Percentiles rank a stretch among this genome's conserved stretches.
phyloP scores from a whole-genome alignment of 768 basidiomycete species.

The Aureoboletus auriporus region DNA sequence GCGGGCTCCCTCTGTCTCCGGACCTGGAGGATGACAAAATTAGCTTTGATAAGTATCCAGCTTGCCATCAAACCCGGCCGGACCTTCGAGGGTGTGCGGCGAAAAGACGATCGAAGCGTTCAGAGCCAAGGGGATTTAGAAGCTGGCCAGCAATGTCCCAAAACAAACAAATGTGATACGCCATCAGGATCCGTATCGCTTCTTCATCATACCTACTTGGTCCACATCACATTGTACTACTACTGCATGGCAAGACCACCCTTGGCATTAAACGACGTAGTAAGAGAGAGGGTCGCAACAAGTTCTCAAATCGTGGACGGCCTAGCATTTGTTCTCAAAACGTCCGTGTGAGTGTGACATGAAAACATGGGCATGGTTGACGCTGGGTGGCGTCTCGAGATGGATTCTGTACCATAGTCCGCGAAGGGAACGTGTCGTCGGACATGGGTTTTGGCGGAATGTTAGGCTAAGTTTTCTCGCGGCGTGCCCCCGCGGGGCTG shows the following conservation, averaged over 20 bases:
- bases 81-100: conserved; percentile 6
- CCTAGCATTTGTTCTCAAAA: background rate
- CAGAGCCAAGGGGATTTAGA: background rate
- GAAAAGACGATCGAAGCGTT: background rate
- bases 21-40: conserved; percentile 3
- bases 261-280: background rate
- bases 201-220: background rate
- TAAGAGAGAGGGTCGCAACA: background rate
- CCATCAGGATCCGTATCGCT: background rate
- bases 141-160: background rate
- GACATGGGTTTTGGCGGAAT: background rate
- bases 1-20: background rate
- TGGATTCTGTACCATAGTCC: background rate
- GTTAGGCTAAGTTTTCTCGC: background rate
- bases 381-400: conserved; percentile 2
- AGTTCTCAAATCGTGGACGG: background rate
- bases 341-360: conserved; percentile 12
- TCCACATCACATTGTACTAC: background rate
- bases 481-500: background rate
- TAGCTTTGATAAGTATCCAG: conserved; percentile 6
- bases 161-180: background rate
- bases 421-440: conserved; percentile 4
- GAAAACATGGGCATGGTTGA: background rate
- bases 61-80: conserved; percentile 6
- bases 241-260: background rate